Percentiles rank a stretch among this genome's conserved stretches.
Evolutionary conservation across 129 eudicot species (phyloP).

Genomic region (sunflower (Helianthus annuus)): HanXRQr2.0-SUNRISE NC_035447.2:170872165-170872664

Average conservation of each 20-base stretch:
- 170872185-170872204: conserved; percentile 70
- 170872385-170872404: conserved; percentile 68
- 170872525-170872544: conserved; percentile 59
- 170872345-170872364: conserved; percentile 71
- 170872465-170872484: conserved; percentile 16
- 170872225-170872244: conserved; percentile 69
- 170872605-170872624: conserved; percentile 47
- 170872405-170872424: conserved; percentile 28
- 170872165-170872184: conserved; percentile 53
- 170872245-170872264: conserved; percentile 93
- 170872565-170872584: conserved; percentile 60
- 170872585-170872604: conserved; percentile 52
- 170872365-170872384: conserved; percentile 74
- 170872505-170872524: conserved; percentile 66
- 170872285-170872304: conserved; percentile 87
- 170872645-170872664: conserved; percentile 23
- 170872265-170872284: conserved; percentile 82
- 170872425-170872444: conserved; percentile 35
- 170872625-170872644: conserved; percentile 31
- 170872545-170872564: conserved; percentile 55
- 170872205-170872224: conserved; percentile 29
- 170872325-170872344: conserved; percentile 78
- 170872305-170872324: conserved; percentile 67
- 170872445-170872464: conserved; percentile 28
- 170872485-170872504: conserved; percentile 53